Evolutionary conservation across 148 eudicot species (phyloP).

Genomic region (Dysphania ambrosioides): DNA sequence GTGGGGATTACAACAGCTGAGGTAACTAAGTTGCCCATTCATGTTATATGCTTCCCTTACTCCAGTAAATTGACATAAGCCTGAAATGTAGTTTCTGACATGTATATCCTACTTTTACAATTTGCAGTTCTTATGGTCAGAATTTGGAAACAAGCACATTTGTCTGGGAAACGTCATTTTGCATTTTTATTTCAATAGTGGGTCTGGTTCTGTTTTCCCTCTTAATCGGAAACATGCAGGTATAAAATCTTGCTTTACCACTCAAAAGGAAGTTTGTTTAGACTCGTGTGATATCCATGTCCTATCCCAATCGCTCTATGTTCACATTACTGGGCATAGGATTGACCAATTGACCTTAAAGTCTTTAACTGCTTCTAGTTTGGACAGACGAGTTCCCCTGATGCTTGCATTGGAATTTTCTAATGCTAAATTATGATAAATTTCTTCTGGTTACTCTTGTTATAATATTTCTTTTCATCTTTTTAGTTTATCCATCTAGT

Average conservation of each 20-base stretch:
- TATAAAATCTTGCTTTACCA: conserved; percentile 13
- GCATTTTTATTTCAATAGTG: conserved; percentile 52
- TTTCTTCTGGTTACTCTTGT: neutral
- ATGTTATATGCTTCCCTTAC: neutral
- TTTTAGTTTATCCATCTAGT: neutral
- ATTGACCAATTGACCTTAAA: too few species aligned
- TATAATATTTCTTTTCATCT: neutral
- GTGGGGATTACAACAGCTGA: conserved; percentile 72
- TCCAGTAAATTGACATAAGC: conserved; percentile 27
- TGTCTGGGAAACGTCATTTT: conserved; percentile 53
- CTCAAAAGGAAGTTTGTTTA: neutral
- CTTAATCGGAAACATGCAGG: conserved; percentile 78
- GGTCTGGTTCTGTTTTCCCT: conserved; percentile 69
- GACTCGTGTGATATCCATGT: neutral
- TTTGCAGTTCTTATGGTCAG: conserved; percentile 69
- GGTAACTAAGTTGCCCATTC: conserved; percentile 27
- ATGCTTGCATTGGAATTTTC: neutral
- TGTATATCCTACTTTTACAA: neutral
- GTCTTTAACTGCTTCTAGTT: neutral
- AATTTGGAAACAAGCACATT: conserved; percentile 54
- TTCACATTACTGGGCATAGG: neutral
- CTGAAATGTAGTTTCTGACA: neutral
- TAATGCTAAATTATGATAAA: neutral
- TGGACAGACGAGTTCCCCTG: neutral
- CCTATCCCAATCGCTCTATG: neutral